phyloP scores from a whole-genome alignment of 2,329 filamentous ascomycete species.

The Calonectria ilicicola region DNA sequence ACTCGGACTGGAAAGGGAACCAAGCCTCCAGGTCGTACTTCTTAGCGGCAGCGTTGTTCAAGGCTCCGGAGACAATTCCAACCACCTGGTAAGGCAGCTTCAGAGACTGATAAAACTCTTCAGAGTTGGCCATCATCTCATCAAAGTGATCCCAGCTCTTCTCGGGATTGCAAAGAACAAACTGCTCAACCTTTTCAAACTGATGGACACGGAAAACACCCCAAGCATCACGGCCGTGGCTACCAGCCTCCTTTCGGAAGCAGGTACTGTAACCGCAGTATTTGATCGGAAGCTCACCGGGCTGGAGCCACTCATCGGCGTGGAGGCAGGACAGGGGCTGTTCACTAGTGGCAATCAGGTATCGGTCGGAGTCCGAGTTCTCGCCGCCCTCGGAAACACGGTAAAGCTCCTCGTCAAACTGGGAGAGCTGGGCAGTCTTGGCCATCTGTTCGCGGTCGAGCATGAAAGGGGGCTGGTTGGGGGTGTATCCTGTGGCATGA shows the following conservation, averaged over 20 bases:
- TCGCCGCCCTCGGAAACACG: constrained; percentile 92
- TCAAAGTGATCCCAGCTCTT: constrained; percentile 95
- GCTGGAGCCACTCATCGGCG: constrained; percentile 91
- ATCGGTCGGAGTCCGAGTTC: constrained; percentile 88
- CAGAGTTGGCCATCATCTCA: constrained; percentile 88
- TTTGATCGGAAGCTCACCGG: constrained; percentile 89
- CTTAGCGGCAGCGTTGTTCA: constrained; percentile 83
- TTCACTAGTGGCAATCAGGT: constrained; percentile 83
- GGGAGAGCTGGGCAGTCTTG: constrained; percentile 96
- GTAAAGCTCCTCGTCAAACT: constrained; percentile 98
- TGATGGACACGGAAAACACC: constrained; percentile 98
- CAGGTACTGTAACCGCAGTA: constrained; percentile 87
- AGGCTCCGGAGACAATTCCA: constrained; percentile 92
- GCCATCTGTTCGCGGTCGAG: constrained; percentile 97
- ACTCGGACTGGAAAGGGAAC: constrained; percentile 96
- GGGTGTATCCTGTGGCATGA: constrained; percentile 73
- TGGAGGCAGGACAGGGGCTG: constrained; percentile 95
- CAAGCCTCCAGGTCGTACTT: constrained; percentile 97
- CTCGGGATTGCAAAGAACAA: constrained; percentile 84
- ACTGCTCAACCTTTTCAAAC: constrained; percentile 94
- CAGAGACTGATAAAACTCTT: constrained; percentile 95
- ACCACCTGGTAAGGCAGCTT: constrained; percentile 92
- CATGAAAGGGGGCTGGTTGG: constrained; percentile 90
- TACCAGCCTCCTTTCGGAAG: constrained; percentile 94
- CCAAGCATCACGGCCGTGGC: constrained; percentile 90